Evolutionary conservation across 2,329 filamentous ascomycete genomes (phyloP).

Genomic region (Berkeleyomyces basicola): DNA sequence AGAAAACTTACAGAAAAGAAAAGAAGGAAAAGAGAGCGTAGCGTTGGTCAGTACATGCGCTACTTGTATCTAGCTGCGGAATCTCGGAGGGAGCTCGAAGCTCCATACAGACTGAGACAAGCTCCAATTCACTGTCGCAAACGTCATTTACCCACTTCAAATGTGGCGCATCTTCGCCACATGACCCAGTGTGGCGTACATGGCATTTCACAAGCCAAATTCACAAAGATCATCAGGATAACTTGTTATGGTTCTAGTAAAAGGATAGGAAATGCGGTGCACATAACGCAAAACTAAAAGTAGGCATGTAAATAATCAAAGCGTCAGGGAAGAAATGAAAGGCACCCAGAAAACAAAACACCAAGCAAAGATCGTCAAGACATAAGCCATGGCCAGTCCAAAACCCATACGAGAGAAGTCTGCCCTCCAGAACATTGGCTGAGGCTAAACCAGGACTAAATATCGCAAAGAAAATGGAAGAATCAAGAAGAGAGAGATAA

Average conservation of each 20-base stretch:
- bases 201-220: neutral
- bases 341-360: neutral
- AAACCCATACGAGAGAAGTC: neutral
- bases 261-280: neutral
- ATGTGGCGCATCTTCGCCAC: neutral
- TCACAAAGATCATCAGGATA: neutral
- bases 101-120: neutral
- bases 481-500: neutral
- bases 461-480: no score
- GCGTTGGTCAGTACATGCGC: neutral
- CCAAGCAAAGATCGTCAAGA: neutral
- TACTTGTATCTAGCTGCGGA: neutral
- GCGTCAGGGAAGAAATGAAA: neutral
- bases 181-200: neutral
- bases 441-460: no score
- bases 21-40: neutral
- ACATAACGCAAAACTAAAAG: neutral
- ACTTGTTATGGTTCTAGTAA: neutral
- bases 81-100: neutral
- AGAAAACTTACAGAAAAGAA: neutral
- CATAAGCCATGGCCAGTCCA: neutral
- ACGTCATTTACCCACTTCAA: neutral
- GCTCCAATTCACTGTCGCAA: neutral
- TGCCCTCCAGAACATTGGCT: no score
- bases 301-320: neutral